Base-by-base conservation (phyloP, 345 rosid species). In the Cochlearia excelsa region DNA sequence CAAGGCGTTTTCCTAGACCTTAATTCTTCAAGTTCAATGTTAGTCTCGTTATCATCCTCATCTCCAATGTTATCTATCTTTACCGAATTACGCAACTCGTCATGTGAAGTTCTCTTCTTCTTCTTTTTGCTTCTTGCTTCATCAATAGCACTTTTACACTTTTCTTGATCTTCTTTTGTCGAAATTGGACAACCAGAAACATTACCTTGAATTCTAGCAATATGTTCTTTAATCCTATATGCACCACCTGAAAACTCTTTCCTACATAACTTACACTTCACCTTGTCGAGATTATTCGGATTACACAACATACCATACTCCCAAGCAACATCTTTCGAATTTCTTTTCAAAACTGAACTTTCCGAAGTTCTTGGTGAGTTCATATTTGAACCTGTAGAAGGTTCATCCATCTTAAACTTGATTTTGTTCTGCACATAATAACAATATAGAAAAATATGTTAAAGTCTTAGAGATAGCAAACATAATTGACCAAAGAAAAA, bases 211-310 rank as follows among this genome's bases (percentile, higher is more conserved):
- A 47, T 8, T 3, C 3, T 47, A 27, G 49, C 49, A 7, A 46
- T 46, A 46, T 46, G 30, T 10, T 46, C 49, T 46, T 46, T 46
- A 3, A 46, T 47, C 34, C 34, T 47, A 28, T 47, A 47, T 8
- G 51, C 33, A 9, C 51, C 33, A 8, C 51, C 51, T 0, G 51
- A 28, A 47, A 47, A 47, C 29, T 47, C 11, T 47, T 47, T 47
- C 5, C 33, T 33, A 28, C 33, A 47, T 7, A 47, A 29, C 4
- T 27, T 27, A 7, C 51, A 47, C 7, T 3, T 28, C 5, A 47
- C 51, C 33, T 47, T 47, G 5, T 47, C 6, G 0, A 3, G 6
- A 48, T 8, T 48, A 48, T 3, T 48, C 11, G 34, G 5, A 16
- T 48, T 48, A 48, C 34, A 7, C 6, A 48, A 48, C 28, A 8